Evolutionary conservation across 169 alveolate genomes (phyloP).

Genomic region (Eimeria falciformis): DNA sequence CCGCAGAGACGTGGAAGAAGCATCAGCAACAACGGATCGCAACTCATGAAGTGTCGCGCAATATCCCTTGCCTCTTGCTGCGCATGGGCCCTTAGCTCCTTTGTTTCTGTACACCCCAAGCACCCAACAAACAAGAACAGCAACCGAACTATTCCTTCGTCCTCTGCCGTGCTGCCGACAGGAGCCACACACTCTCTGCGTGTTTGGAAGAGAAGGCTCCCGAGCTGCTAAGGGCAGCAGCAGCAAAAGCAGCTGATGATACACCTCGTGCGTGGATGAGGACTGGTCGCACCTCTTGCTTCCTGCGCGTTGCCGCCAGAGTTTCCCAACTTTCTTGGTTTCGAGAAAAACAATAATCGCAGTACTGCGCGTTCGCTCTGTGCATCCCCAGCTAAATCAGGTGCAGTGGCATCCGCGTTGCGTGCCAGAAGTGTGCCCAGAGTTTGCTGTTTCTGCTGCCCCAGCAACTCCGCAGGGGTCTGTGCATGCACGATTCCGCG

Average conservation of each 20-base stretch:
- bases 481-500: neutral
- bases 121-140: neutral
- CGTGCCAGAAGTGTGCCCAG: neutral
- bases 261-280: neutral
- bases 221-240: slow-evolving; percentile 3
- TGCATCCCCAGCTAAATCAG: slow-evolving; percentile 10
- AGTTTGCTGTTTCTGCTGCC: slow-evolving; percentile 1
- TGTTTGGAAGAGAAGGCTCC: neutral
- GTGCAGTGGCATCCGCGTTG: neutral
- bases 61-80: slow-evolving; percentile 4
- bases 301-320: neutral
- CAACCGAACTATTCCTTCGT: neutral
- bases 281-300: neutral
- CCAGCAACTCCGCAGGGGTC: slow-evolving; percentile 1
- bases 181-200: neutral
- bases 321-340: neutral
- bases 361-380: slow-evolving; percentile 51
- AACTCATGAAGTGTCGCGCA: neutral
- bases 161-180: neutral
- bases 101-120: neutral
- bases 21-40: slow-evolving; percentile 16
- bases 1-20: slow-evolving; percentile 24
- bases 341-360: slow-evolving; percentile 7
- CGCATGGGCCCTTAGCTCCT: slow-evolving; percentile 14
- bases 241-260: neutral